Conservation (phyloP, 2,329 filamentous ascomycete species). For the Claviceps arundinis region DNA sequence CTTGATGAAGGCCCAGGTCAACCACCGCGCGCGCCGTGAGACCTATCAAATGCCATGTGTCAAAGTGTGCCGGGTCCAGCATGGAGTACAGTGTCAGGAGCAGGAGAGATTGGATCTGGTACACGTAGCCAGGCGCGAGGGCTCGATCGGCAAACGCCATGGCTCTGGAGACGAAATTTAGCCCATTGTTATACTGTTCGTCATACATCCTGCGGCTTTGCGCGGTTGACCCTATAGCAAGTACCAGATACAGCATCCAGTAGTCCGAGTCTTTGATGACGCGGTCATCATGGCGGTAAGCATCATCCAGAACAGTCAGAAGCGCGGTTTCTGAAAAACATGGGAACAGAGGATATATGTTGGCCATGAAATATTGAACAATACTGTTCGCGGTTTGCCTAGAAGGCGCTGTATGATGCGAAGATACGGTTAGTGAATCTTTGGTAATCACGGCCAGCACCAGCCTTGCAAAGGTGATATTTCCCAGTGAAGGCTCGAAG, state of each 20-base stretch:
- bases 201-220: slow-evolving; percentile 59
- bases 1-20: slow-evolving; percentile 86
- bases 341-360: slow-evolving; percentile 68
- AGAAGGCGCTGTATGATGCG: slow-evolving; percentile 52
- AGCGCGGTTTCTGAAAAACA: slow-evolving; percentile 71
- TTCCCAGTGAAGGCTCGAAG: slow-evolving; percentile 76
- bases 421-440: slow-evolving; percentile 52
- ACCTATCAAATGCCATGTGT: slow-evolving; percentile 87
- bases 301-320: slow-evolving; percentile 63
- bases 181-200: slow-evolving; percentile 43
- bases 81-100: slow-evolving; percentile 82
- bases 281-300: slow-evolving; percentile 59
- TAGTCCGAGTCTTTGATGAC: slow-evolving; percentile 57
- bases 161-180: slow-evolving; percentile 48
- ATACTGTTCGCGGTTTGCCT: slow-evolving; percentile 54
- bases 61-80: slow-evolving; percentile 80
- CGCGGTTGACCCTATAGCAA: slow-evolving; percentile 67
- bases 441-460: slow-evolving; percentile 73
- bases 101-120: slow-evolving; percentile 76
- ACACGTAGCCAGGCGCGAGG: slow-evolving; percentile 69
- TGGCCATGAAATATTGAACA: slow-evolving; percentile 73
- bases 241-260: slow-evolving; percentile 79
- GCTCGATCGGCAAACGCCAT: slow-evolving; percentile 70
- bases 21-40: slow-evolving; percentile 79
- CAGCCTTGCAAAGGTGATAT: slow-evolving; percentile 84